Evolutionary conservation across 345 rosid species (phyloP).

Genomic region (Arabis hirsuta): DNA sequence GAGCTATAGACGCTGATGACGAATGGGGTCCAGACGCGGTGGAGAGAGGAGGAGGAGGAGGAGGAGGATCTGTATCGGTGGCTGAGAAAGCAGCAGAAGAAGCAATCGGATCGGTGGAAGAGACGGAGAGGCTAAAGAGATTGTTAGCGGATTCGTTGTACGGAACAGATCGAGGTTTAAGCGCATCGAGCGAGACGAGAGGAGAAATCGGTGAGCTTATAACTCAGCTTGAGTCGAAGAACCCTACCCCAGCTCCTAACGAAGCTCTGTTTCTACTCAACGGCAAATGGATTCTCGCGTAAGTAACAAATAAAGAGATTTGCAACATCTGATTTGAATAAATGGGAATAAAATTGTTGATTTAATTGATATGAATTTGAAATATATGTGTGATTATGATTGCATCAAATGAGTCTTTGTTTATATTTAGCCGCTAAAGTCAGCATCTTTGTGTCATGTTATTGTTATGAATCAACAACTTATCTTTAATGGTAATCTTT

Average conservation of each 20-base stretch:
- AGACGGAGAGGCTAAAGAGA: slow-evolving; percentile 66
- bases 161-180: slow-evolving; percentile 80
- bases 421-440: too few species aligned
- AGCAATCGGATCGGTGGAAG: slow-evolving; percentile 49
- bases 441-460: too few species aligned
- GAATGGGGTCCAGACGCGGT: slow-evolving; percentile 47
- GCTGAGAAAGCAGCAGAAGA: slow-evolving; percentile 46
- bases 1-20: slow-evolving; percentile 41
- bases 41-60: slow-evolving; percentile 23
- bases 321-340: too few species aligned
- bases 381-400: too few species aligned
- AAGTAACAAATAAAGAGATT: slow-evolving; percentile 37
- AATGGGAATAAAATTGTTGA: too few species aligned
- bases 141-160: slow-evolving; percentile 63
- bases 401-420: too few species aligned
- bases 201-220: slow-evolving; percentile 91
- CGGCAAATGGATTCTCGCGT: slow-evolving; percentile 96
- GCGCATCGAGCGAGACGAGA: slow-evolving; percentile 78
- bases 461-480: slow-evolving; percentile 16
- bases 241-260: slow-evolving; percentile 86
- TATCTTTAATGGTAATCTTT: slow-evolving; percentile 8
- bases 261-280: slow-evolving; percentile 79
- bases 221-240: slow-evolving; percentile 79
- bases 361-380: too few species aligned
- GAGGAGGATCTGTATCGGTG: slow-evolving; percentile 42